phyloP scores from a whole-genome alignment of 2,329 filamentous ascomycete genomes.

The Penicillium sp. region DNA sequence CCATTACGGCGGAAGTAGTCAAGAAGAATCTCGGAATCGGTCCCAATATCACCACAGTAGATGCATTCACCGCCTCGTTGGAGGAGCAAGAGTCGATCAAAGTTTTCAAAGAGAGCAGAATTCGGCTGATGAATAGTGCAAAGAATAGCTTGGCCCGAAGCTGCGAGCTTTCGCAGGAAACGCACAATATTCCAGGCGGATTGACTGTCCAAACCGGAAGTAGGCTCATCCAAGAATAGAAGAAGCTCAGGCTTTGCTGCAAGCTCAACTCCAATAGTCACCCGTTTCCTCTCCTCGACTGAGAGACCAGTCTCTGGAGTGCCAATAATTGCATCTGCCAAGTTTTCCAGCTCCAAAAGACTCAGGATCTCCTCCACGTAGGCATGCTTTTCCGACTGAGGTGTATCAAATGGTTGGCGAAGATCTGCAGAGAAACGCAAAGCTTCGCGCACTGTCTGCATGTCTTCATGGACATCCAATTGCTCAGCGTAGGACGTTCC shows the following conservation, averaged over 20 bases:
- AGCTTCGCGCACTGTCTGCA: slow-evolving; percentile 65
- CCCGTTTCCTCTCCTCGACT: slow-evolving; percentile 50
- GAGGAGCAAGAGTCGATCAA: slow-evolving; percentile 59
- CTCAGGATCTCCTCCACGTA: slow-evolving; percentile 68
- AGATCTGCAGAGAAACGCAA: slow-evolving; percentile 67
- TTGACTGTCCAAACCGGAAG: slow-evolving; percentile 59
- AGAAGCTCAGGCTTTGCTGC: slow-evolving; percentile 53
- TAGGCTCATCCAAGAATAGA: slow-evolving; percentile 65
- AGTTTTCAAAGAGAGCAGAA: slow-evolving; percentile 57
- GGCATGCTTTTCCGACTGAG: slow-evolving; percentile 61
- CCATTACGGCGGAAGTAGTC: slow-evolving; percentile 57
- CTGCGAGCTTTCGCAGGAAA: slow-evolving; percentile 61
- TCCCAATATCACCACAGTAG: slow-evolving; percentile 58
- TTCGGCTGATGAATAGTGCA: slow-evolving; percentile 64
- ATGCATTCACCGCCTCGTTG: slow-evolving; percentile 56
- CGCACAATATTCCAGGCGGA: slow-evolving; percentile 61
- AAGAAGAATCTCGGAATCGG: slow-evolving; percentile 51
- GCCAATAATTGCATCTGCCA: slow-evolving; percentile 67
- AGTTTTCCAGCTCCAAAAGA: slow-evolving; percentile 66
- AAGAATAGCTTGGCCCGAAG: slow-evolving; percentile 60
- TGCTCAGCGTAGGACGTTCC: slow-evolving; percentile 68
- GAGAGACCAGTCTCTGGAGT: slow-evolving; percentile 61
- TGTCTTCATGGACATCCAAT: slow-evolving; percentile 64
- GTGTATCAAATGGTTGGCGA: slow-evolving; percentile 60
- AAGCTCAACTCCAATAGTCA: slow-evolving; percentile 42